Evolutionary conservation across 164 flowering plant species (phyloP).

Genomic region (Paratinospora sagittata): DNA sequence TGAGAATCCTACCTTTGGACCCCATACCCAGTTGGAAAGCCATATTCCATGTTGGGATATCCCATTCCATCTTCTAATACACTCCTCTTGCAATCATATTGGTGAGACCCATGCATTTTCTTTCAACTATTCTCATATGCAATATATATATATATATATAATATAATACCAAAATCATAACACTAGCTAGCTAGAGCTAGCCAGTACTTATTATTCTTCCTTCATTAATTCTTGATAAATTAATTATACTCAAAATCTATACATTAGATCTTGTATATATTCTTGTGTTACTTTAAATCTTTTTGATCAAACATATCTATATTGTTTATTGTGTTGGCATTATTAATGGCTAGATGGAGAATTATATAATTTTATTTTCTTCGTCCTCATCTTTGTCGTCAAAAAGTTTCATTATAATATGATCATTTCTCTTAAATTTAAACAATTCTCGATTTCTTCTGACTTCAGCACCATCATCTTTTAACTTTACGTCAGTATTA

Average conservation of each 20-base stretch:
- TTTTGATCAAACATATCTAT: neutral
- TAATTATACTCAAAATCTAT: neutral
- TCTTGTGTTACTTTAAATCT: neutral
- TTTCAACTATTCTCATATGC: no score
- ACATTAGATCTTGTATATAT: constrained; percentile 4
- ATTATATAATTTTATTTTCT: neutral
- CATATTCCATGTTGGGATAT: neutral
- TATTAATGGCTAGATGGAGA: neutral
- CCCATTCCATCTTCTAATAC: neutral
- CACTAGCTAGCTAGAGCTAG: no score
- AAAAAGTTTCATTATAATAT: neutral
- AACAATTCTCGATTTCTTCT: neutral
- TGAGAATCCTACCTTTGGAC: neutral
- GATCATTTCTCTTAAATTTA: no score
- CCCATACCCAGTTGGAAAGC: neutral
- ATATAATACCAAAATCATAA: neutral
- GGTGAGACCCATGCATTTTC: constrained; percentile 6
- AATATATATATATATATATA: neutral
- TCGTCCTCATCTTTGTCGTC: neutral
- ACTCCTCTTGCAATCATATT: neutral
- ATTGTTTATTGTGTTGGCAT: neutral
- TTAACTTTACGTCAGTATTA: no score
- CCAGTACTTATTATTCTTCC: no score
- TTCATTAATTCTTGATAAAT: neutral
- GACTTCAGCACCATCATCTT: no score